These are phyloP conservation scores for Exophiala bonariae DNA, from an alignment of 2,329 filamentous ascomycete species.

Conservation along the genomic window DNA sequence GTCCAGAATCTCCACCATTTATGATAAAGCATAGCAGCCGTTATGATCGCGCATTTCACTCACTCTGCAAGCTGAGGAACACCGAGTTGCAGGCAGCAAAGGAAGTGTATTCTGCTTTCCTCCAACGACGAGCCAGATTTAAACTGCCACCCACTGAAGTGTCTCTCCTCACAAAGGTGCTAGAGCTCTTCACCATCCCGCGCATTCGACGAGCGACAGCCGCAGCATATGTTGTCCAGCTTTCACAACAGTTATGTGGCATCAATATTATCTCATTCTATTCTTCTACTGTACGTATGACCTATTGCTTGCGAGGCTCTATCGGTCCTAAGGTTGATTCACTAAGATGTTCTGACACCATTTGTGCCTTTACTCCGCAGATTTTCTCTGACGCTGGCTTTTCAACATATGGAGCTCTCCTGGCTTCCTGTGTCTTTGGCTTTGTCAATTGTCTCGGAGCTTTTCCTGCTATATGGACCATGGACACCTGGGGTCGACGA, in stretches of 20 bases:
- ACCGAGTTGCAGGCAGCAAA: slow-evolving; percentile 56
- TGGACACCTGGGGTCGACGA: slow-evolving; percentile 60
- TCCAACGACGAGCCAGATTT: slow-evolving; percentile 50
- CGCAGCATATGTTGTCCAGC: slow-evolving; percentile 34
- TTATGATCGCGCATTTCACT: slow-evolving; percentile 59
- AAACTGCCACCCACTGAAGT: neutral
- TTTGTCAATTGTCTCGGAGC: slow-evolving; percentile 66
- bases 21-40: slow-evolving; percentile 62
- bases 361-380: slow-evolving; percentile 30
- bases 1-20: slow-evolving; percentile 67
- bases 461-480: slow-evolving; percentile 61
- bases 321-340: too few species aligned
- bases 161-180: slow-evolving; percentile 32
- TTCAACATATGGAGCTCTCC: slow-evolving; percentile 47
- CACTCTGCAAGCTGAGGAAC: slow-evolving; percentile 59
- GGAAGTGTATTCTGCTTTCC: slow-evolving; percentile 54
- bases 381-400: slow-evolving; percentile 56
- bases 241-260: slow-evolving; percentile 40
- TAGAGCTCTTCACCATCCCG: slow-evolving; percentile 34
- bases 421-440: slow-evolving; percentile 61
- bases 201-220: slow-evolving; percentile 33
- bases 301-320: too few species aligned
- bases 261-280: slow-evolving; percentile 73
- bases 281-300: slow-evolving; percentile 49
- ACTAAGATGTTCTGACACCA: too few species aligned